Evolutionary conservation across 148 eudicot species (phyloP).

Genomic region (Spergularia marina): DNA sequence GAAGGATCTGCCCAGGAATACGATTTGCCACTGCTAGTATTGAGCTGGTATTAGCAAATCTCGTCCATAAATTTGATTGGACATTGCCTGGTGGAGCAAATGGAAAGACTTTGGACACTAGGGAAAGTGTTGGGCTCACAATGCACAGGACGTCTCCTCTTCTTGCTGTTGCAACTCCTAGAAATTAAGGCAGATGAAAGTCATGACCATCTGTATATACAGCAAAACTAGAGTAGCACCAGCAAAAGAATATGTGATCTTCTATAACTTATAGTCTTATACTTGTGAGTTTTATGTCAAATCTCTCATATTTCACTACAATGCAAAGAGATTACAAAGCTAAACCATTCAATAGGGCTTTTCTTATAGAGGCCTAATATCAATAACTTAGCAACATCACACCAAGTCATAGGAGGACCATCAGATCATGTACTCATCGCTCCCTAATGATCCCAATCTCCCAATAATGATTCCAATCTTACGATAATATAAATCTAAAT

Average conservation of each 20-base stretch:
- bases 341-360: too few relatives aligned
- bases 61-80: constrained; percentile 36
- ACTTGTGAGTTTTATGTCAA: neutral
- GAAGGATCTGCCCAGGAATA: constrained; percentile 39
- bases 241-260: neutral
- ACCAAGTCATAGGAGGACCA: too few relatives aligned
- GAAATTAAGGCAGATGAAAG: neutral
- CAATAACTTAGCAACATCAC: too few relatives aligned
- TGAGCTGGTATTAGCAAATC: constrained; percentile 34
- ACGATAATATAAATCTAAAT: too few relatives aligned
- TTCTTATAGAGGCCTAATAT: too few relatives aligned
- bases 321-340: too few relatives aligned
- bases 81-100: constrained; percentile 24
- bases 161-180: constrained; percentile 24
- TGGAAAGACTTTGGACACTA: constrained; percentile 24
- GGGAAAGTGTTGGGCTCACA: constrained; percentile 25
- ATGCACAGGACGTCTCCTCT: constrained; percentile 29
- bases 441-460: too few relatives aligned
- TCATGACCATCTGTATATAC: neutral
- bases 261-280: neutral
- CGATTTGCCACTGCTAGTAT: constrained; percentile 28
- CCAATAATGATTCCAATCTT: too few relatives aligned
- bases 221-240: neutral
- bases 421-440: too few relatives aligned
- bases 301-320: too few relatives aligned